Percentiles rank a stretch among this genome's conserved stretches.
Conservation (phyloP, 495 filamentous ascomycete species). For the Penicillium paxilli region DNA sequence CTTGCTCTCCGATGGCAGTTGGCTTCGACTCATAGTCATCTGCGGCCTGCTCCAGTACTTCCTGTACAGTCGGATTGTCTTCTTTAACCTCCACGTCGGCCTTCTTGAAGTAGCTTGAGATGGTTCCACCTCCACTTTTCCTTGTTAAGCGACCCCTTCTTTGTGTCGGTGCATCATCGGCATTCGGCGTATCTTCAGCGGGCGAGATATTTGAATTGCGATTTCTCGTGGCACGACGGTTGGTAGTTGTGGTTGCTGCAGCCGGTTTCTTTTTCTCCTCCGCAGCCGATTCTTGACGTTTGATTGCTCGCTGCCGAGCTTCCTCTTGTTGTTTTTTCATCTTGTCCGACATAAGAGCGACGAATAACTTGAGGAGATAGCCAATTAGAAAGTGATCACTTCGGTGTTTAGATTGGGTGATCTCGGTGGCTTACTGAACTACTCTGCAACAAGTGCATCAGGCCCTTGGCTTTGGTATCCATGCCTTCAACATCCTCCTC, state of each 20-base stretch:
- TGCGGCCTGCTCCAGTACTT: conserved; percentile 55
- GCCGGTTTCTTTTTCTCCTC: conserved; percentile 13
- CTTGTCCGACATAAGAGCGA: conserved; percentile 59
- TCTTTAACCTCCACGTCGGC: conserved; percentile 54
- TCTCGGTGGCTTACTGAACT: conserved; percentile 48
- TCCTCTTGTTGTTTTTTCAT: conserved; percentile 64
- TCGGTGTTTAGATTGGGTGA: background rate
- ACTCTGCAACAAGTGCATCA: conserved; percentile 45
- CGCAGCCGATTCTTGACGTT: conserved; percentile 30
- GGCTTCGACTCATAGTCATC: conserved; percentile 58
- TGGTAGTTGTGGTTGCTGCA: conserved; percentile 5
- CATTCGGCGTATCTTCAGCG: conserved; percentile 21
- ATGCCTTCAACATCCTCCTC: conserved; percentile 32
- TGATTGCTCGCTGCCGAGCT: conserved; percentile 47
- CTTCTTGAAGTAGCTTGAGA: conserved; percentile 60
- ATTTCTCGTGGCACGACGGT: conserved; percentile 24
- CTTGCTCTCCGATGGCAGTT: conserved; percentile 69
- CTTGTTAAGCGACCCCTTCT: conserved; percentile 34
- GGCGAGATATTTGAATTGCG: conserved; percentile 36
- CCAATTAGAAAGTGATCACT: background rate
- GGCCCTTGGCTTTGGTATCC: conserved; percentile 41
- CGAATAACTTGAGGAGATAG: conserved; percentile 35
- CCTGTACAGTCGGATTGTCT: conserved; percentile 50
- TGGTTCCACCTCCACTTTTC: conserved; percentile 36
- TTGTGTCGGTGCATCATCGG: conserved; percentile 8